Evolutionary conservation across 257 asterid genomes (phyloP).

Genomic region (Dorcoceras hygrometricum): DNA sequence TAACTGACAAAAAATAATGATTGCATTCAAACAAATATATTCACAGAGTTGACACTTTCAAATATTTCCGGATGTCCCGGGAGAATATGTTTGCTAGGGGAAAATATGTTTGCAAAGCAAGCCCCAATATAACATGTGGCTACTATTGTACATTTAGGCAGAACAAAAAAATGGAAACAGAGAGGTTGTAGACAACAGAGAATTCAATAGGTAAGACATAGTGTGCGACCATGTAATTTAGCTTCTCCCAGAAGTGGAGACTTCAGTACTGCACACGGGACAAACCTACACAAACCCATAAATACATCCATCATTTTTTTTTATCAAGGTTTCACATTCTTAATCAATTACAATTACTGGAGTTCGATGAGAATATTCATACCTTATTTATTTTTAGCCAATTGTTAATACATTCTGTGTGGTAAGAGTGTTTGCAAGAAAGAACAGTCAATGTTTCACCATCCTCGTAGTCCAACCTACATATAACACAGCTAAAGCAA

Average conservation of each 20-base stretch:
- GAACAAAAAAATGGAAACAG: neutral
- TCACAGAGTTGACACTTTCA: neutral
- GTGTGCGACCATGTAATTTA: constrained; percentile 27
- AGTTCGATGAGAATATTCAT: neutral
- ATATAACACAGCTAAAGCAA: constrained; percentile 78
- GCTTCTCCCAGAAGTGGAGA: constrained; percentile 62
- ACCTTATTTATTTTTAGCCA: constrained; percentile 95
- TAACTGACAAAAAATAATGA: no score
- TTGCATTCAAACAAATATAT: neutral
- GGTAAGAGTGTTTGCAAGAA: constrained; percentile 81
- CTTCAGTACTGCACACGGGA: constrained; percentile 89
- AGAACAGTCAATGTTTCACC: constrained; percentile 74
- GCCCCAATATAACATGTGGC: neutral
- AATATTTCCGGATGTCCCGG: neutral
- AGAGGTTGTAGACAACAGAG: neutral
- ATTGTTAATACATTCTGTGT: constrained; percentile 74
- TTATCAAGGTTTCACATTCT: neutral
- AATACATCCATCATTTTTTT: constrained; percentile 19
- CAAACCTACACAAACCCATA: constrained; percentile 60
- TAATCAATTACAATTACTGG: neutral
- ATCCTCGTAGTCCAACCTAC: constrained; percentile 91
- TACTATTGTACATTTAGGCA: neutral
- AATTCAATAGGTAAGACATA: neutral
- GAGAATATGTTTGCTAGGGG: neutral
- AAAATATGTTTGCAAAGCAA: no score